Percentiles rank a stretch among this genome's conserved stretches.
Conservation (phyloP, 805 yeast species). For the Wickerhamiella bombiphila region DNA sequence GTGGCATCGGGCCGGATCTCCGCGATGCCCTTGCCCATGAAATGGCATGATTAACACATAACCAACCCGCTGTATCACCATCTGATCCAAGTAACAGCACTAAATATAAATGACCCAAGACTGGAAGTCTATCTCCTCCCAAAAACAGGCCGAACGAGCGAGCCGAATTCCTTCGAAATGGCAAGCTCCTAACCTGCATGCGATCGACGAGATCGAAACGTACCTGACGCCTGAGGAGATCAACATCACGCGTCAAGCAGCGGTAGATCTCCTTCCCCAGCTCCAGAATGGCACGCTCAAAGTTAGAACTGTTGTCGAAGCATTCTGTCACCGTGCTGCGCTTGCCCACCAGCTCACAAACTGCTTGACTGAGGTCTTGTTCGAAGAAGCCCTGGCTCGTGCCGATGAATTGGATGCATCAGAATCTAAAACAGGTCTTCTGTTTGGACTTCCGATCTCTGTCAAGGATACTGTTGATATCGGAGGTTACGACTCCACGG, state of each 20-base stretch:
- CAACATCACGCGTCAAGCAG: background rate
- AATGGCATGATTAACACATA: too few relatives aligned
- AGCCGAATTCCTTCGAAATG: background rate
- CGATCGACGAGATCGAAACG: background rate
- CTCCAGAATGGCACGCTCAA: background rate
- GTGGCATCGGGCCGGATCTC: too few relatives aligned
- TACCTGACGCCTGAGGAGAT: conserved; percentile 1
- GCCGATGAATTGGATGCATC: conserved; percentile 40
- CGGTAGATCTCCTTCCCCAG: background rate
- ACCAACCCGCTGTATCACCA: too few relatives aligned
- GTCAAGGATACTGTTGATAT: conserved; percentile 50
- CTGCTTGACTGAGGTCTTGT: conserved; percentile 28
- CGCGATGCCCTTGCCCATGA: too few relatives aligned
- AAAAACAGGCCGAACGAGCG: background rate
- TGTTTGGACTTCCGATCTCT: conserved; percentile 57
- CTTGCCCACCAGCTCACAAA: conserved; percentile 42
- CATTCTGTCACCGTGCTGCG: conserved; percentile 45
- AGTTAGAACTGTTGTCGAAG: conserved; percentile 18
- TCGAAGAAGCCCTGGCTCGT: conserved; percentile 41
- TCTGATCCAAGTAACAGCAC: too few relatives aligned
- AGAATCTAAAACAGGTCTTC: conserved; percentile 34
- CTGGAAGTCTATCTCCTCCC: background rate
- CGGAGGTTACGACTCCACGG: conserved; percentile 39
- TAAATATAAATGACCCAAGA: too few relatives aligned
- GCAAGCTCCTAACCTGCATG: background rate